Evolutionary conservation across 1,139 yeast genomes (phyloP).

Genomic region (Diutina scorzettiae): DNA sequence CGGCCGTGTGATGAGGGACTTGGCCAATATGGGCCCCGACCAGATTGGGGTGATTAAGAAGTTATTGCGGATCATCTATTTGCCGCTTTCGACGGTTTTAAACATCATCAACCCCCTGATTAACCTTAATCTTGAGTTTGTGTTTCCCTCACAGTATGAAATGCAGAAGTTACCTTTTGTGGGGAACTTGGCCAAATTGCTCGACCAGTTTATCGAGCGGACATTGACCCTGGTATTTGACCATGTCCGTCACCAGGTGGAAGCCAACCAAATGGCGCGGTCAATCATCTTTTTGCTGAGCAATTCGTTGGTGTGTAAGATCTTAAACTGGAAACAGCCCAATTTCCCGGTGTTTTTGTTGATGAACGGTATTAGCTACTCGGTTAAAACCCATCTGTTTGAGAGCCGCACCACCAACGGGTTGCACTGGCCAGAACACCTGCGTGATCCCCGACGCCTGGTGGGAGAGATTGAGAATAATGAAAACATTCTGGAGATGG

Average conservation of each 20-base stretch:
- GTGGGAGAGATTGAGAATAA: not conserved
- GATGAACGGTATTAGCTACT: conserved; percentile 52
- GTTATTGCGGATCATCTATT: conserved; percentile 31
- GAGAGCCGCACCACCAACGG: conserved; percentile 35
- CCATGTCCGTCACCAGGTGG: conserved; percentile 52
- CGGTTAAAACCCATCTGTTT: conserved; percentile 16
- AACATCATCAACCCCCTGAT: conserved; percentile 42
- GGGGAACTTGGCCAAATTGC: conserved; percentile 31
- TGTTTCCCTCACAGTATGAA: conserved; percentile 71
- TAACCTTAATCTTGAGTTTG: conserved; percentile 65
- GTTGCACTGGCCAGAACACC: conserved; percentile 9
- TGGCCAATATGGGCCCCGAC: conserved; percentile 24
- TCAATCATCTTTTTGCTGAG: conserved; percentile 76
- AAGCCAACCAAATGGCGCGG: conserved; percentile 23
- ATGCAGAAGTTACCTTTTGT: conserved; percentile 42
- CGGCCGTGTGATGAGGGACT: conserved; percentile 28
- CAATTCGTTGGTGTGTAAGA: conserved; percentile 81
- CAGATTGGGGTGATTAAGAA: conserved; percentile 28
- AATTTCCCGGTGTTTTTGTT: conserved; percentile 88
- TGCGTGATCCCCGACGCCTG: not conserved
- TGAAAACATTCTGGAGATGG: conserved; percentile 7
- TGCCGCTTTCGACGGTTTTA: conserved; percentile 56
- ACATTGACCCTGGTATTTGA: conserved; percentile 63
- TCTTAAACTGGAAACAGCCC: conserved; percentile 96
- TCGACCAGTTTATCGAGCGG: conserved; percentile 67